Conservation (phyloP, 306 rosid genomes). For the Gastrolobium villosum region DNA sequence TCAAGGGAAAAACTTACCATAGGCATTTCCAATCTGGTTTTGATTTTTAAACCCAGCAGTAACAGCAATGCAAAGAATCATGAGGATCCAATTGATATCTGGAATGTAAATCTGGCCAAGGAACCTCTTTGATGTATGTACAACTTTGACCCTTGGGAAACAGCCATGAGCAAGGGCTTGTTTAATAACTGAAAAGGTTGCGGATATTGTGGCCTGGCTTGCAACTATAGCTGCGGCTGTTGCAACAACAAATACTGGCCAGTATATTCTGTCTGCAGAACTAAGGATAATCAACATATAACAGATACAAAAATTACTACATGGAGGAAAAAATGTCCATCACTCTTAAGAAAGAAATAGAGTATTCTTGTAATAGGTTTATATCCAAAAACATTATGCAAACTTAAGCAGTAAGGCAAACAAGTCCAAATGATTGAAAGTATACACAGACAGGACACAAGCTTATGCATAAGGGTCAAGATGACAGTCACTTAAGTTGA, state of each 20-base stretch:
- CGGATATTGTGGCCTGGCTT: conserved; percentile 92
- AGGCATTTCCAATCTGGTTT: conserved; percentile 95
- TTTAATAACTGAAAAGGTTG: conserved; percentile 90
- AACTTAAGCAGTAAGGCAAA: background rate
- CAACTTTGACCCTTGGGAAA: conserved; percentile 96
- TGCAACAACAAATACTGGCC: conserved; percentile 95
- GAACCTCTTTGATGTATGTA: conserved; percentile 83
- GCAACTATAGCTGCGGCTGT: conserved; percentile 95
- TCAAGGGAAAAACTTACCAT: conserved; percentile 62
- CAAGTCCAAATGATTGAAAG: conserved; percentile 3
- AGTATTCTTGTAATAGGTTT: background rate
- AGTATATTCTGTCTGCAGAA: conserved; percentile 72
- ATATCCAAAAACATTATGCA: background rate
- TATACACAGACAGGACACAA: background rate
- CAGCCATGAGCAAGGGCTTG: conserved; percentile 97
- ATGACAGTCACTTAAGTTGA: conserved; percentile 1
- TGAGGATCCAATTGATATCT: conserved; percentile 93
- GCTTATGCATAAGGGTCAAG: background rate
- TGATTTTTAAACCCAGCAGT: conserved; percentile 92
- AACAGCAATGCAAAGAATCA: conserved; percentile 93
- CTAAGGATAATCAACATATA: conserved; percentile 35
- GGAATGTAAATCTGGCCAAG: conserved; percentile 89
- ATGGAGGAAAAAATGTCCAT: conserved; percentile 12
- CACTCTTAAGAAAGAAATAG: conserved; percentile 30
- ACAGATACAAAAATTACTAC: conserved; percentile 24